Evolutionary conservation across 2,329 filamentous ascomycete genomes (phyloP), one percentile per base, ranked within the genome.

Genomic region (Colletotrichum sp.): DNA sequence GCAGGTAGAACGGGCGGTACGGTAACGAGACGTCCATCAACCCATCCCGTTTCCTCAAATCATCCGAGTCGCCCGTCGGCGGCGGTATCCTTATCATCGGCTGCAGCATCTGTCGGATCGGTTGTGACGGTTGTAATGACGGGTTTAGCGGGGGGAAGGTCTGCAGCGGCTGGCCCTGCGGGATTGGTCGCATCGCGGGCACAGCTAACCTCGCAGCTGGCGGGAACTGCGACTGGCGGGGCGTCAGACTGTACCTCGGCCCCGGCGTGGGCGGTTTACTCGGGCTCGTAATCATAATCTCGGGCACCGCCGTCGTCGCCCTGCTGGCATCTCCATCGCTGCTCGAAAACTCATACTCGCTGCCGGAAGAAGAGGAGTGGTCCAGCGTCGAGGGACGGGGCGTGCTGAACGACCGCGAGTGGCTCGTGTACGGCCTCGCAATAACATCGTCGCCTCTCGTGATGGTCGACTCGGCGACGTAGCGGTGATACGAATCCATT

Each of bases 1-100:
- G 81, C 4, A 86, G 83, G 71, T 84, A 85, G 16, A 81, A 78
- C 2, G 84, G 85, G 13, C 84, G 81, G 81, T 84, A 86, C 12
- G 82, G 81, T 0, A 86, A 75, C 10, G 79, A 60, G 9, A 81
- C 79, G 10, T 83, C 80, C 52, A 80, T 71, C n/a, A 82, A 69
- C 5, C 80, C 73, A 18, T 76, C 70, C 6, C 70, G 73, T 30
- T 76, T 76, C 21, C 36, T 60, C 13, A n/a, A 15, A 10, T 60
- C 64, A 5, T 69, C 64, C 3, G 39, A 44, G n/a, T 60, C 57
- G n/a, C 69, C 36, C 2, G 55, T 62, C 5, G 49, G 32, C 30
- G 72, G 69, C 6, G 36, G 36, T 32, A 52, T 72, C 12, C 28
- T 12, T 16, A 49, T 49, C 10, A 24, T 36, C 5, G 67, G 60